Base-by-base conservation (phyloP, 805 yeast genomes). In the Wickerhamiella domercqiae region DNA sequence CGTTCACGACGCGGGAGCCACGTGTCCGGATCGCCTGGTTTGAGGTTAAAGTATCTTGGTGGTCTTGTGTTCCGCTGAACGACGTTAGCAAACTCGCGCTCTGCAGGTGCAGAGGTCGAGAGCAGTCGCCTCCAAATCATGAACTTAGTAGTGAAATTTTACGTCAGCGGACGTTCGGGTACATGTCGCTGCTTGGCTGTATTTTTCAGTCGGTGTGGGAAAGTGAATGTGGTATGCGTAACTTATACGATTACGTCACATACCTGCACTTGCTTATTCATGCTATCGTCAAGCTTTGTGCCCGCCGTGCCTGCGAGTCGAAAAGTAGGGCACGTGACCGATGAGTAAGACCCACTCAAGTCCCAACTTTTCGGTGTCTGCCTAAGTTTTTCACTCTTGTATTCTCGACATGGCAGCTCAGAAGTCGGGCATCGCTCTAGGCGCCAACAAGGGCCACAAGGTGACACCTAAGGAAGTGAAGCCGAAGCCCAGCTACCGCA, bases 361-460 rank as follows among this genome's bases (percentile, higher is more conserved):
- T 24, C 26, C 26, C n/a, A n/a, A n/a, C n/a, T n/a, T 28, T 28
- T 28, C 15, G 5, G n/a, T 17, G 6, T 17, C 33, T 30, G 13
- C 20, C 7, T 15, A n/a, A 7, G 7, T 14, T 29, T 29, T 14
- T 29, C 42, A 42, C 11, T 18, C 33, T 30, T 15, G 21, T 30
- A 17, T 18, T 30, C 33, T 18, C 60, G 33, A 57, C 54, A 64
- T 64, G 69, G 68, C 70, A 57, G 42, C 66, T 52, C 33, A 30
- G 33, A 68, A 66, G 61, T 57, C 70, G 62, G 78, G 78, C 69
- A 83, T 87, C 67, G 94, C 94, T 72, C 76, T 77, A 72, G 99
- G 99, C 69, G 73, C 78, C 68, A 93, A 90, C 95, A 87, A 93
- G 73, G 99, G 99, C 70, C 93, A 79, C 93, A 76, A 81, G 71